Base-by-base conservation (phyloP, 257 asterid species). In the Capsicum rhomboideum region DNA sequence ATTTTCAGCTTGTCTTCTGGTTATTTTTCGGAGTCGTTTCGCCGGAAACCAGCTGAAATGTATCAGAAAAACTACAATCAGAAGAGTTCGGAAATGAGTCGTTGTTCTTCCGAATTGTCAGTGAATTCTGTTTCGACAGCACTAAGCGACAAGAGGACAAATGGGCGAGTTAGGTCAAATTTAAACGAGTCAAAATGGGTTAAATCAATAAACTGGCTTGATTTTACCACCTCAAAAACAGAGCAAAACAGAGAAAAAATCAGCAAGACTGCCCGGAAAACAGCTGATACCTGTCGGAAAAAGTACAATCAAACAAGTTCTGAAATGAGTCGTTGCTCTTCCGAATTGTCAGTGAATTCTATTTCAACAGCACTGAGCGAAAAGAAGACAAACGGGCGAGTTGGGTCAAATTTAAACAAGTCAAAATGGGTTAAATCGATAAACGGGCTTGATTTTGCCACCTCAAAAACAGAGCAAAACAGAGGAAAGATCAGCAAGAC, bases 1-100 rank as follows among this genome's bases (percentile, higher is more conserved):
- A 83, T 89, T 37, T 87, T 90, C 85, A 92, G 95, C 90, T 80
- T 90, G 9, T 90, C 94, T 29, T 87, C 96, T 4, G 40, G 84
- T 86, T 93, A 94, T 83, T 77, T 77, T 49, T 89, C 89, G 17
- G 96, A 93, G 82, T 91, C 96, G 29, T 88, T 90, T 66, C 90
- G 85, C 61, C 88, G 59, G 68, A 91, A 82, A 74, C 68, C 52
- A 23, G 85, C 87, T 58, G 72, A 82, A 42, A 71, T 26, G 6
- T 78, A 16, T 82, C 88, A 46, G 83, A 83, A 6, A 66, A 66
- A 83, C 54, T 84, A 90, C 1, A 85, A 83, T 46, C 85, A 87
- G 88, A 85, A 78, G 63, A 85, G 84, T 85, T 84, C 80, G 40
- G 91, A 88, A 61, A 46, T 56, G 2, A 86, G 86, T 4, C 90